phyloP scores from a whole-genome alignment of 2,329 filamentous ascomycete species.

The Colletotrichum lindemuthianum region DNA sequence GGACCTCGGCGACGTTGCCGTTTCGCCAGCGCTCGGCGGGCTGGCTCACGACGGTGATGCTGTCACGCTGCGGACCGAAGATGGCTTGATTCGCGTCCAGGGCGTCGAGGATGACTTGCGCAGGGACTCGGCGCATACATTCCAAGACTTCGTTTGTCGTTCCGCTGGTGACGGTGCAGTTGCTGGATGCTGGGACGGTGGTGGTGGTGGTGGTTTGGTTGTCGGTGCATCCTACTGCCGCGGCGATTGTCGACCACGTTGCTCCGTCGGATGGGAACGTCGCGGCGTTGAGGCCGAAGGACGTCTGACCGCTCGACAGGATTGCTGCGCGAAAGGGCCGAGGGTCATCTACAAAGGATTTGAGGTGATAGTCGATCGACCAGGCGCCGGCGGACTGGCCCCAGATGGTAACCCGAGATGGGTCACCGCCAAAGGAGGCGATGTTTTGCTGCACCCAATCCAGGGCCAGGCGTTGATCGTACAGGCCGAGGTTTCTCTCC shows the following conservation, averaged over 20 bases:
- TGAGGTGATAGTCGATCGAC: conserved; percentile 40
- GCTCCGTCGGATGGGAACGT: conserved; percentile 10
- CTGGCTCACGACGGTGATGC: conserved; percentile 33
- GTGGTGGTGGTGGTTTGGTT: neutral
- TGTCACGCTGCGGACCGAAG: conserved; percentile 38
- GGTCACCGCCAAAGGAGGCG: conserved; percentile 43
- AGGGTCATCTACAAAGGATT: conserved; percentile 34
- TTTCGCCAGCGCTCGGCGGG: conserved; percentile 38
- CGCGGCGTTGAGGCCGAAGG: conserved; percentile 38
- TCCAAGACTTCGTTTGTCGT: too few relatives aligned
- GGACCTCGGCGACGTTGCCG: conserved; percentile 37
- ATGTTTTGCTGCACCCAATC: conserved; percentile 47
- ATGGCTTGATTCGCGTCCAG: conserved; percentile 10
- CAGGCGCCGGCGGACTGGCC: conserved; percentile 46
- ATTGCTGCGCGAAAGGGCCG: conserved; percentile 41
- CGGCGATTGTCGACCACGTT: conserved; percentile 37
- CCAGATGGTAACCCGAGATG: conserved; percentile 44
- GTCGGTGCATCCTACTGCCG: conserved; percentile 35
- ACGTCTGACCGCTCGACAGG: conserved; percentile 44
- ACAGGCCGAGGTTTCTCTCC: conserved; percentile 40
- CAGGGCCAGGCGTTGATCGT: conserved; percentile 44
- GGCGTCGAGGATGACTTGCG: conserved; percentile 34
- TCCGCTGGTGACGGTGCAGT: too few relatives aligned
- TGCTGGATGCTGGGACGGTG: too few relatives aligned
- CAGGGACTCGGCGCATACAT: too few relatives aligned